A percentile compares a stretch with the other conserved stretches of the same genome.
Evolutionary conservation across 2,329 filamentous ascomycete species (phyloP).

Genomic region (Cladophialophora chaetospira): DNA sequence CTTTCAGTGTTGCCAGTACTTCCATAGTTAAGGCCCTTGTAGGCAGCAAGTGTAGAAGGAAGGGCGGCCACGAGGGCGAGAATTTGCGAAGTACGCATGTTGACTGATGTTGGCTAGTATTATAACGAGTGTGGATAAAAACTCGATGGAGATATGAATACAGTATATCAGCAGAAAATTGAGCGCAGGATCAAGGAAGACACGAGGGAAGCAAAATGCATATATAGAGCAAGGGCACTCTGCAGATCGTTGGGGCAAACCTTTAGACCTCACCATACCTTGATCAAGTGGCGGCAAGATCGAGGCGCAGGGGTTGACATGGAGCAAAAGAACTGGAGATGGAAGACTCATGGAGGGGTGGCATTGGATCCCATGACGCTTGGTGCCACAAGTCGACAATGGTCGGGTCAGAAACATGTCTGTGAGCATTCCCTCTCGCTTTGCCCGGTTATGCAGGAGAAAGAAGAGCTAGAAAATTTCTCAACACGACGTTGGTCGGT

Average conservation of each 20-base stretch:
- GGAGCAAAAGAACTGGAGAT: neutral
- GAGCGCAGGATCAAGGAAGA: neutral
- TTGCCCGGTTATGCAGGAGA: neutral
- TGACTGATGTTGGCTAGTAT: slow-evolving; percentile 1
- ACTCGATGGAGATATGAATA: slow-evolving; percentile 1
- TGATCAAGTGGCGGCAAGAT: slow-evolving; percentile 15
- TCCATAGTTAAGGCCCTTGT: slow-evolving; percentile 54
- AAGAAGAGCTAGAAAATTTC: neutral
- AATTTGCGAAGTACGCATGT: slow-evolving; percentile 37
- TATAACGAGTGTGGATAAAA: slow-evolving; percentile 13
- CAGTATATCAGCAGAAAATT: neutral
- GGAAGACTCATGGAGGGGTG: neutral
- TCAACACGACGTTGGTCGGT: neutral
- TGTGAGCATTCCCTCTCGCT: neutral
- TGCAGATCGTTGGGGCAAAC: slow-evolving; percentile 1
- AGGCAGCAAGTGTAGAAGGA: slow-evolving; percentile 35
- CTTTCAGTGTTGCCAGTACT: slow-evolving; percentile 44
- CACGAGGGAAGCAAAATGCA: neutral
- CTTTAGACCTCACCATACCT: neutral
- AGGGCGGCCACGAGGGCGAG: slow-evolving; percentile 38
- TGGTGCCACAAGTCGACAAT: neutral
- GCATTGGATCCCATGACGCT: neutral
- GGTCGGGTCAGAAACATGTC: neutral
- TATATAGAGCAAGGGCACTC: neutral
- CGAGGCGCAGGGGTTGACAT: slow-evolving; percentile 14